Evolutionary conservation across 495 filamentous ascomycete genomes (phyloP).

Genomic region (Platismatia glauca): DNA sequence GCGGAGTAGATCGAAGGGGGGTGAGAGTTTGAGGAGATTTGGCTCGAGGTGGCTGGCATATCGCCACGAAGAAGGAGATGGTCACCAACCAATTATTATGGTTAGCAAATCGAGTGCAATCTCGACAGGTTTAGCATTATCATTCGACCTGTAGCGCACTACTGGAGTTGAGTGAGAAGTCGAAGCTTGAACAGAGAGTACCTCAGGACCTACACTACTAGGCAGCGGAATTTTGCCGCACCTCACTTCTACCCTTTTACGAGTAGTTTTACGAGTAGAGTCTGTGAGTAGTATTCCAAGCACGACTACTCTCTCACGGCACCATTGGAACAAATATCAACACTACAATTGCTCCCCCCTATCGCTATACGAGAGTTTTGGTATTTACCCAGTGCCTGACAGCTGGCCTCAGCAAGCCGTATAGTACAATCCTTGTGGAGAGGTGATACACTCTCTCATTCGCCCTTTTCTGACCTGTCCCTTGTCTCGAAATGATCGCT

Average conservation of each 20-base stretch:
- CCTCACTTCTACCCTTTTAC: background rate
- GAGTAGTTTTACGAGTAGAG: too few species aligned
- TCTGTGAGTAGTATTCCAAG: too few species aligned
- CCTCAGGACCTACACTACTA: too few species aligned
- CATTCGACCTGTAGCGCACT: background rate
- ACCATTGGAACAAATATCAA: background rate
- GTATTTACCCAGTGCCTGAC: background rate
- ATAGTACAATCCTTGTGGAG: background rate
- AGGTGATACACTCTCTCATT: background rate
- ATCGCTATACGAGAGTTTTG: background rate
- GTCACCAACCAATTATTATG: background rate
- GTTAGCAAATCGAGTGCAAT: background rate
- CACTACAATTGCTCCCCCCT: background rate
- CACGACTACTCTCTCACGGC: too few species aligned
- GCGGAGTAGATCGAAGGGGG: slow-evolving; percentile 29
- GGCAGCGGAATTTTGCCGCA: background rate
- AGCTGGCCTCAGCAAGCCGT: background rate
- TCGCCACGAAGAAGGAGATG: background rate
- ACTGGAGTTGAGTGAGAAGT: background rate
- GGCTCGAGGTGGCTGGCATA: slow-evolving; percentile 21
- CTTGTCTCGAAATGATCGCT: slow-evolving; percentile 40
- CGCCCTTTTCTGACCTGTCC: background rate
- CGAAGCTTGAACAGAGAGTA: background rate
- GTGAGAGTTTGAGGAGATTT: slow-evolving; percentile 20
- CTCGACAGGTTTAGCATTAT: background rate